Evolutionary conservation across 2,329 filamentous ascomycete species (phyloP).

Genomic region (Penicillium verrucosum): DNA sequence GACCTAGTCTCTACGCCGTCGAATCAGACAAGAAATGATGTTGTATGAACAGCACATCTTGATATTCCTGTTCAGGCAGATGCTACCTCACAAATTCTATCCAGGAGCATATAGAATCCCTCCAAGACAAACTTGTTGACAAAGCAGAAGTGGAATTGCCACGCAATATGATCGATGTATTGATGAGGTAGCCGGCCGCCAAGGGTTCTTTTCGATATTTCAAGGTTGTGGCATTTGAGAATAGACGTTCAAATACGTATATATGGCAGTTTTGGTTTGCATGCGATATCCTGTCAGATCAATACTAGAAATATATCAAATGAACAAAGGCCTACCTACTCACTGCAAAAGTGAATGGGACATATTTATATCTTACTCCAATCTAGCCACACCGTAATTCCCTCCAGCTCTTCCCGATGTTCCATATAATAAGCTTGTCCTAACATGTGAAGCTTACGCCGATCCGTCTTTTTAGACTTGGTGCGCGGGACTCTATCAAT

Average conservation of each 20-base stretch:
- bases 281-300: background rate
- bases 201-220: background rate
- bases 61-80: background rate
- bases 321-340: background rate
- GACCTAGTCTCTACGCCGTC: background rate
- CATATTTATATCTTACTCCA: conserved; percentile 3
- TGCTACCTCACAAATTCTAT: background rate
- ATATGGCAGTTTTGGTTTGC: background rate
- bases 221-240: background rate
- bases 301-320: background rate
- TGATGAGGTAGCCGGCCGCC: background rate
- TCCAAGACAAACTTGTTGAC: background rate
- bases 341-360: no score
- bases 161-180: background rate
- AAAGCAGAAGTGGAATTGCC: background rate
- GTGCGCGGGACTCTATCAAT: conserved; percentile 22
- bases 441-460: conserved; percentile 18
- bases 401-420: conserved; percentile 10
- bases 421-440: conserved; percentile 20
- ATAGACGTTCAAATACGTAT: background rate
- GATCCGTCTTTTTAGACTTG: conserved; percentile 26
- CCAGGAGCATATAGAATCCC: no score
- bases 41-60: background rate
- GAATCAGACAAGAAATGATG: no score
- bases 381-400: conserved; percentile 14